Evolutionary conservation across 148 eudicot genomes (phyloP).

Genomic region (Spergularia bocconei): DNA sequence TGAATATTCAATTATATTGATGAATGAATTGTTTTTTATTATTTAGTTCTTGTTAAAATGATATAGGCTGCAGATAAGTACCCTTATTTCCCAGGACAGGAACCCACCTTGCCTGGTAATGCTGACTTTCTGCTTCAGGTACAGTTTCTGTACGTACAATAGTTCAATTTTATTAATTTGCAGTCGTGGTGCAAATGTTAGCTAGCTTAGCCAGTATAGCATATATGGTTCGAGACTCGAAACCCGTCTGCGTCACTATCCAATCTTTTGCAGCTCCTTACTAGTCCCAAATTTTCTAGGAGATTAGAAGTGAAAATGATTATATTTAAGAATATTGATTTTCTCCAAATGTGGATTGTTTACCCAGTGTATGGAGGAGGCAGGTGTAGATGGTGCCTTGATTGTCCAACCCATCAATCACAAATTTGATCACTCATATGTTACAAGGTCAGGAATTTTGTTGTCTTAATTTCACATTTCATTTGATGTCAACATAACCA

Average conservation of each 20-base stretch:
- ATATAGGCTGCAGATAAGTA: slow-evolving; percentile 67
- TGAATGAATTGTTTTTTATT: neutral
- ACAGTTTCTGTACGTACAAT: too few relatives aligned
- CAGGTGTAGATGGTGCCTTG: slow-evolving; percentile 83
- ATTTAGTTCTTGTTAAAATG: neutral
- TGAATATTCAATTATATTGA: neutral
- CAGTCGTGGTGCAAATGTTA: neutral
- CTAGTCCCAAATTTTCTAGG: too few relatives aligned
- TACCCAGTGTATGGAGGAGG: slow-evolving; percentile 71
- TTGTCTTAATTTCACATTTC: too few relatives aligned
- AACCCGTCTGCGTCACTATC: too few relatives aligned
- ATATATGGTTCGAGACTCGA: too few relatives aligned
- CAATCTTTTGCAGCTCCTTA: too few relatives aligned
- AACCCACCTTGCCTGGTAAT: slow-evolving; percentile 73
- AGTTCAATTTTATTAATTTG: neutral
- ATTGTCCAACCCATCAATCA: slow-evolving; percentile 93
- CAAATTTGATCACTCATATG: slow-evolving; percentile 87
- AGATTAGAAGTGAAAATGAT: too few relatives aligned
- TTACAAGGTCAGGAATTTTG: slow-evolving; percentile 54
- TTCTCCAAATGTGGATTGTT: neutral
- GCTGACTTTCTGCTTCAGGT: slow-evolving; percentile 77
- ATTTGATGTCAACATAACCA: too few relatives aligned
- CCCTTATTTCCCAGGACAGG: slow-evolving; percentile 88
- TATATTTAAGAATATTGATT: neutral
- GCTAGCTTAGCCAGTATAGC: neutral